Conservation (phyloP, 2,329 filamentous ascomycete genomes). For the Colletotrichum graminicola region DNA sequence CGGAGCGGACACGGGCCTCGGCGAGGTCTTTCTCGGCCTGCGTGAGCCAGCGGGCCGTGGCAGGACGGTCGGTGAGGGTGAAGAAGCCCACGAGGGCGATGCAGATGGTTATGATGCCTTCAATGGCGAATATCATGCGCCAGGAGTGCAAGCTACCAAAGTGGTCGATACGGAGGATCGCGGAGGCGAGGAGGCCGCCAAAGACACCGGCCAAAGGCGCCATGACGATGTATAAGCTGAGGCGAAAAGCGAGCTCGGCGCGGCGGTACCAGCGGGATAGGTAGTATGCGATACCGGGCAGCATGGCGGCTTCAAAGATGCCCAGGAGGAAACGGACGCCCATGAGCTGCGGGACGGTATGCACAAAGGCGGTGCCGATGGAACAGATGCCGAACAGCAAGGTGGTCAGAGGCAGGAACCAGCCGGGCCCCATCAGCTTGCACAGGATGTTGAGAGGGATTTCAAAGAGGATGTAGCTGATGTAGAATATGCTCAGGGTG, state of each 20-base stretch:
- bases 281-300: conserved; percentile 76
- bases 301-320: conserved; percentile 73
- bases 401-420: conserved; percentile 70
- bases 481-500: conserved; percentile 72
- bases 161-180: conserved; percentile 68
- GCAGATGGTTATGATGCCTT: conserved; percentile 70
- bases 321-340: conserved; percentile 72
- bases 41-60: conserved; percentile 73
- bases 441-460: conserved; percentile 73
- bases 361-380: conserved; percentile 71
- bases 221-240: conserved; percentile 75
- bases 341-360: conserved; percentile 58
- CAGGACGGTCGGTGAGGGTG: conserved; percentile 75
- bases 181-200: conserved; percentile 73
- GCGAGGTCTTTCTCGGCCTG: conserved; percentile 73
- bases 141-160: conserved; percentile 69
- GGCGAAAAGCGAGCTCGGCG: conserved; percentile 71
- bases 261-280: conserved; percentile 73
- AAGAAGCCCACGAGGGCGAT: conserved; percentile 69
- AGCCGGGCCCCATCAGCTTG: conserved; percentile 74
- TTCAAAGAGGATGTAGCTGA: conserved; percentile 75
- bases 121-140: conserved; percentile 81
- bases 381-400: conserved; percentile 70
- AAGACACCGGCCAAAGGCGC: conserved; percentile 75
- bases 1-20: conserved; percentile 69